phyloP scores from a whole-genome alignment of 2,329 filamentous ascomycete genomes.

The Alternaria sp. region DNA sequence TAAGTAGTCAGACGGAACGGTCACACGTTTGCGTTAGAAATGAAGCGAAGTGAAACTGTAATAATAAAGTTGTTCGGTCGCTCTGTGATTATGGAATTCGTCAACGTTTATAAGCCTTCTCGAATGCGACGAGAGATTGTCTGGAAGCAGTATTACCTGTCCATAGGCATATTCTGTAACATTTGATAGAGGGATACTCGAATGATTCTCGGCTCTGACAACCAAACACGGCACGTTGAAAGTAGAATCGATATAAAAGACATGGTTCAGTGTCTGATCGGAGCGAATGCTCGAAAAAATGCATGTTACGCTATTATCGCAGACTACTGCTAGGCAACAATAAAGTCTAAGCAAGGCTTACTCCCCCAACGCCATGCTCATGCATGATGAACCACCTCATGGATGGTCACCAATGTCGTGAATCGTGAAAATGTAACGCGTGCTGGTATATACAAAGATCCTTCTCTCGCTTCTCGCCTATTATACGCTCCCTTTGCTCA shows the following conservation, averaged over 20 bases:
- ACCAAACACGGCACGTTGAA: not conserved
- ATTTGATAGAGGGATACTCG: not conserved
- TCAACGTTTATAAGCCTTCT: too few relatives aligned
- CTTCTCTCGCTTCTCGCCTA: not conserved
- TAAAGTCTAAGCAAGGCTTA: not conserved
- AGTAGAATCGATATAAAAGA: not conserved
- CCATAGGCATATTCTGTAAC: not conserved
- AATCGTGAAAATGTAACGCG: constrained; percentile 1
- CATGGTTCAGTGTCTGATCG: not conserved
- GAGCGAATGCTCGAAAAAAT: not conserved
- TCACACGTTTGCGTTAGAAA: not conserved
- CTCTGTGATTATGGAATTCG: not conserved
- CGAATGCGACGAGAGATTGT: not conserved
- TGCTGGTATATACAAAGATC: constrained; percentile 6
- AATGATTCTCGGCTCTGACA: not conserved
- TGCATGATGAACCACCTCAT: constrained; percentile 5
- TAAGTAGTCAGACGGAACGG: not conserved
- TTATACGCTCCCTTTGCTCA: not conserved
- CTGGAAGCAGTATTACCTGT: not conserved
- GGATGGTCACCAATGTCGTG: not conserved
- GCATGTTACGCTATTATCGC: not conserved
- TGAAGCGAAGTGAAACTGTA: not conserved
- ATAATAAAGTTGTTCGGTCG: not conserved
- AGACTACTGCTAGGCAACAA: not conserved
- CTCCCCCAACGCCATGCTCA: constrained; percentile 3